A percentile compares a stretch with the other conserved stretches of the same genome.
These are phyloP conservation scores for Carpinus viminea DNA, from an alignment of 306 rosid genomes.

Conservation along the genomic window DNA sequence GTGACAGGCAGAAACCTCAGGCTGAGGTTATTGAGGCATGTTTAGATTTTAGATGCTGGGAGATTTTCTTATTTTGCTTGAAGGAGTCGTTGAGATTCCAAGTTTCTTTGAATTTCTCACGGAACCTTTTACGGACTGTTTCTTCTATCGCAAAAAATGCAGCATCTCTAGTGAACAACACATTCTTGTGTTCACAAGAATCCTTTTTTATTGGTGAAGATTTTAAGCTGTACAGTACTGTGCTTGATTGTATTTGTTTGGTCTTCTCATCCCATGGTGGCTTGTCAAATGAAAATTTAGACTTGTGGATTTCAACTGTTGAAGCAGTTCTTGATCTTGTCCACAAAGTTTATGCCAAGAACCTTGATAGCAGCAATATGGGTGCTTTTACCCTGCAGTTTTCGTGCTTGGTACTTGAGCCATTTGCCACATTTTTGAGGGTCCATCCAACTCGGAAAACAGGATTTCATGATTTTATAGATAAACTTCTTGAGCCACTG, in stretches of 20 bases:
- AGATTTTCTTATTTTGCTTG: conserved; percentile 76
- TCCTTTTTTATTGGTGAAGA: conserved; percentile 34
- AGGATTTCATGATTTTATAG: conserved; percentile 67
- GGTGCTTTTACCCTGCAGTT: conserved; percentile 50
- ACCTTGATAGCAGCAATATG: conserved; percentile 42
- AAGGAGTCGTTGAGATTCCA: conserved; percentile 54
- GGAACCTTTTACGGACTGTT: conserved; percentile 61
- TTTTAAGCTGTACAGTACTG: conserved; percentile 46
- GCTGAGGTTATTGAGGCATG: conserved; percentile 41
- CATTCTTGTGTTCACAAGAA: conserved; percentile 30
- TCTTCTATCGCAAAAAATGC: conserved; percentile 53
- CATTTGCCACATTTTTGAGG: conserved; percentile 75
- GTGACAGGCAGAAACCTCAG: conserved; percentile 36
- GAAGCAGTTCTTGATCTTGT: conserved; percentile 57
- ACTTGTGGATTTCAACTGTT: conserved; percentile 63
- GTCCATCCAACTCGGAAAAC: conserved; percentile 62
- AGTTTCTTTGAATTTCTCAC: conserved; percentile 56
- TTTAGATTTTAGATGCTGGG: conserved; percentile 85
- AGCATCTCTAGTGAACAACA: conserved; percentile 35
- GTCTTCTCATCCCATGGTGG: conserved; percentile 80
- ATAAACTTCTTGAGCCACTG: conserved; percentile 79
- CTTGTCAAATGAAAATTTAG: conserved; percentile 69
- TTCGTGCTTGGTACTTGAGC: conserved; percentile 67
- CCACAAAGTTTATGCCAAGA: conserved; percentile 38
- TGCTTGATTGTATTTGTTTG: conserved; percentile 66